Base-by-base conservation (phyloP, 441 rosid genomes). In the Erodium trifolium region DNA sequence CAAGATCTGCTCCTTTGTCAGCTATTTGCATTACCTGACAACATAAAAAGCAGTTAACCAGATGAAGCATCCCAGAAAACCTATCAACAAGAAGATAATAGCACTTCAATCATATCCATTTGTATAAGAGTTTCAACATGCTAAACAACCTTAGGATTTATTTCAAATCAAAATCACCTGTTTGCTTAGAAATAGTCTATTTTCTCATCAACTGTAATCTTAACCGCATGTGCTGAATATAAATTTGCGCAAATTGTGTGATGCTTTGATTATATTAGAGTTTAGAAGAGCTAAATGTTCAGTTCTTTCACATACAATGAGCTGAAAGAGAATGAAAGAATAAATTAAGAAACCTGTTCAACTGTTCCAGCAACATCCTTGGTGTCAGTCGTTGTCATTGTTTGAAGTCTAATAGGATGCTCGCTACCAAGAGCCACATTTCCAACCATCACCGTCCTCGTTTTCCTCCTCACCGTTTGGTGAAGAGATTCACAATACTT, bases 301-400 rank as follows among this genome's bases (percentile, higher is more conserved):
- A 2, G 8, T 57, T 57, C 7, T 4, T 27, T 14, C 27, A 23
- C 27, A 35, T 3, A 41, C 16, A 43, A 43, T 19, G 14, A 12
- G 49, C 47, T 57, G 37, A 53, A 49, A 55, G 47, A 23, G 18
- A 55, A 29, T 0, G 29, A 59, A 66, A 67, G 74, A 23, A 23
- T 23, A 23, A 69, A 17, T 17, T 37, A 29, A 74, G 66, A 43
- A 77, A 93, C 99, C 99, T 93, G 79, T 71, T 91, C 97, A 72
- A 93, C 92, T 65, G 99, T 93, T 18, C 76, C 96, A 78, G 95
- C 82, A 67, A 91, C 80, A 80, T 93, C 90, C 78, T 89, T 91
- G 5, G 99, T 93, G 79, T 93, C 95, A 0, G 80, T 75, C 34
- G 97, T 93, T 67, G 99, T 93, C 99, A 93, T 93, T 1, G 99